A percentile compares a stretch with the other conserved stretches of the same genome.
Evolutionary conservation across 1,284 basidiomycete species (phyloP).

Genomic region (Vanrija sp.): DNA sequence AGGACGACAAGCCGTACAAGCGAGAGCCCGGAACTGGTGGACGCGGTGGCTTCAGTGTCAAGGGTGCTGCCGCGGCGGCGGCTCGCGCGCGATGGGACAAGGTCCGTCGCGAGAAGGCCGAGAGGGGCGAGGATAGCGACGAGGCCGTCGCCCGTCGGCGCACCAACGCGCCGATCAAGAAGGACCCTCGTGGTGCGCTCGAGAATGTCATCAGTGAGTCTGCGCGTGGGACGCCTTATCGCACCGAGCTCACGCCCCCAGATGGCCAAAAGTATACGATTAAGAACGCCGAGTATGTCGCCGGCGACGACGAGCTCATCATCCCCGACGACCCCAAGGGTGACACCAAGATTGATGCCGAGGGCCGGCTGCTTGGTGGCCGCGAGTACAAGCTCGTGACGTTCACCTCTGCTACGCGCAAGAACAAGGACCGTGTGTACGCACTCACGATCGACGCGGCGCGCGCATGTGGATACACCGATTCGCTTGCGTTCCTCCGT

Average conservation of each 20-base stretch:
- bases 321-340: conserved; percentile 81
- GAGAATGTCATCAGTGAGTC: conserved; percentile 26
- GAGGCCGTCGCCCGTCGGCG: conserved; percentile 12
- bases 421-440: conserved; percentile 74
- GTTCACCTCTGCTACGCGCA: conserved; percentile 73
- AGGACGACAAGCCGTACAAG: conserved; percentile 24
- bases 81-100: conserved; percentile 46
- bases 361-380: conserved; percentile 78
- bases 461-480: conserved; percentile 88
- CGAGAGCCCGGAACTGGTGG: conserved; percentile 36
- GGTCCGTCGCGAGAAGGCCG: conserved; percentile 36
- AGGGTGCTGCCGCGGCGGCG: conserved; percentile 45
- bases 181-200: conserved; percentile 21
- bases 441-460: conserved; percentile 97
- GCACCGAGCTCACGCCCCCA: neutral
- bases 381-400: conserved; percentile 84
- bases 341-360: conserved; percentile 82
- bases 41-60: conserved; percentile 45
- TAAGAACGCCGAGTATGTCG: conserved; percentile 68
- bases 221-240: neutral
- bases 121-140: conserved; percentile 40
- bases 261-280: conserved; percentile 43
- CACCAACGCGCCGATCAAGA: conserved; percentile 5
- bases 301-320: conserved; percentile 83
- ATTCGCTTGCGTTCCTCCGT: conserved; percentile 95